Conservation (phyloP, 495 filamentous ascomycete species). For the Podospora pseudocomata region DNA sequence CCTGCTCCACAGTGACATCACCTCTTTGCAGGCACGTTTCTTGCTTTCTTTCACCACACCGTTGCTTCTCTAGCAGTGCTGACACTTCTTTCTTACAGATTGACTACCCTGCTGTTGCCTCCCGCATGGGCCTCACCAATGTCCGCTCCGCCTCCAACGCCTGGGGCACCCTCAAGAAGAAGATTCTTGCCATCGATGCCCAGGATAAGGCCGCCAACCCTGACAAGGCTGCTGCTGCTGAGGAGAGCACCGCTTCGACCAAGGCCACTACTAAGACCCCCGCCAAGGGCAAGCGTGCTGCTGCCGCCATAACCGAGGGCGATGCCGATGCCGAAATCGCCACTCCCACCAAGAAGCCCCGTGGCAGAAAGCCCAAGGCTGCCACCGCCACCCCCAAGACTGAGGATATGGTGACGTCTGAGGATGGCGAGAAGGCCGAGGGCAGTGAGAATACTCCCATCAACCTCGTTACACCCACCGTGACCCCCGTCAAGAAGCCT, state of each 20-base stretch:
- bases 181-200: conserved; percentile 54
- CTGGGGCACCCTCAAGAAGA: conserved; percentile 96
- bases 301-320: neutral
- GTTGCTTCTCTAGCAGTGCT: neutral
- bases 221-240: neutral
- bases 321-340: neutral
- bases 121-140: conserved; percentile 5
- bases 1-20: neutral
- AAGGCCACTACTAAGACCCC: neutral
- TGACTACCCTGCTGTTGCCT: neutral
- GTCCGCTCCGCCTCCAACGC: conserved; percentile 78
- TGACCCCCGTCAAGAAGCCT: neutral
- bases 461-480: neutral
- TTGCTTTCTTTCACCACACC: neutral
- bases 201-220: neutral
- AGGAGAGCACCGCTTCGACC: neutral
- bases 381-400: neutral
- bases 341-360: conserved; percentile 1
- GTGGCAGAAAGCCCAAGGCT: conserved; percentile 3
- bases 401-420: neutral
- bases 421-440: neutral
- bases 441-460: neutral
- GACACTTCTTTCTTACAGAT: neutral
- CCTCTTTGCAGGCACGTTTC: neutral
- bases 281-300: neutral